phyloP scores from a whole-genome alignment of 2,329 filamentous ascomycete genomes.

The Colletotrichum ledebouriae region DNA sequence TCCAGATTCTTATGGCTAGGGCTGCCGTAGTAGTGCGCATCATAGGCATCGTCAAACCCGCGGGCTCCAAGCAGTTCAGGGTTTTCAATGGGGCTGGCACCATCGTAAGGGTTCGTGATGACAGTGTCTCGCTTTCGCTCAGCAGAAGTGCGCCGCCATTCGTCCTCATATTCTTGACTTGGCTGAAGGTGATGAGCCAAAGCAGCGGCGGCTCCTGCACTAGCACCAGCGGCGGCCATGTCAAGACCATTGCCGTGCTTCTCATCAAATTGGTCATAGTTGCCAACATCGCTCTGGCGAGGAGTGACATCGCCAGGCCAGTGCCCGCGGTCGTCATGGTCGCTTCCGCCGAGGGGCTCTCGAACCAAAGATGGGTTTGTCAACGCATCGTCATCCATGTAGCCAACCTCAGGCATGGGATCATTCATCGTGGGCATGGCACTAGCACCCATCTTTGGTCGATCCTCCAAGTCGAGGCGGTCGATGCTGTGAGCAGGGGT shows the following conservation, averaged over 20 bases:
- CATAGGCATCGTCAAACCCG: slow-evolving; percentile 56
- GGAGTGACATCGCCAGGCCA: slow-evolving; percentile 50
- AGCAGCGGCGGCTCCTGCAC: slow-evolving; percentile 63
- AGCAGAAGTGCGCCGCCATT: slow-evolving; percentile 73
- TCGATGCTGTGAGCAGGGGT: slow-evolving; percentile 72
- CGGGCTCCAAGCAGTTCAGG: slow-evolving; percentile 61
- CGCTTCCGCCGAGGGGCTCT: slow-evolving; percentile 73
- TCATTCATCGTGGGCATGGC: slow-evolving; percentile 77
- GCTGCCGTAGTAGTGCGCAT: slow-evolving; percentile 65
- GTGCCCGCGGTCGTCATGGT: slow-evolving; percentile 47
- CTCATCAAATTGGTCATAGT: slow-evolving; percentile 48
- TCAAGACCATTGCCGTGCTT: slow-evolving; percentile 52
- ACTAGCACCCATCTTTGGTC: slow-evolving; percentile 74
- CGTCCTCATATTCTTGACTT: slow-evolving; percentile 73
- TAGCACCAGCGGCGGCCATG: slow-evolving; percentile 66
- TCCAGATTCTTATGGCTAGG: slow-evolving; percentile 76
- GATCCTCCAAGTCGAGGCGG: slow-evolving; percentile 65
- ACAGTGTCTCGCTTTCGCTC: slow-evolving; percentile 76
- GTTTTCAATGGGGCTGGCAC: slow-evolving; percentile 72
- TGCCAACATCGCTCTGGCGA: slow-evolving; percentile 49
- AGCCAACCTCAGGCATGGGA: slow-evolving; percentile 83
- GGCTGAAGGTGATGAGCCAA: slow-evolving; percentile 64
- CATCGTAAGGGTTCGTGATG: slow-evolving; percentile 76
- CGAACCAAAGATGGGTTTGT: slow-evolving; percentile 90
- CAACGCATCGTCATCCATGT: slow-evolving; percentile 75